These are phyloP conservation scores for Blastobotrys terrestris DNA, from an alignment of 805 yeast species.

Conservation along the genomic window DNA sequence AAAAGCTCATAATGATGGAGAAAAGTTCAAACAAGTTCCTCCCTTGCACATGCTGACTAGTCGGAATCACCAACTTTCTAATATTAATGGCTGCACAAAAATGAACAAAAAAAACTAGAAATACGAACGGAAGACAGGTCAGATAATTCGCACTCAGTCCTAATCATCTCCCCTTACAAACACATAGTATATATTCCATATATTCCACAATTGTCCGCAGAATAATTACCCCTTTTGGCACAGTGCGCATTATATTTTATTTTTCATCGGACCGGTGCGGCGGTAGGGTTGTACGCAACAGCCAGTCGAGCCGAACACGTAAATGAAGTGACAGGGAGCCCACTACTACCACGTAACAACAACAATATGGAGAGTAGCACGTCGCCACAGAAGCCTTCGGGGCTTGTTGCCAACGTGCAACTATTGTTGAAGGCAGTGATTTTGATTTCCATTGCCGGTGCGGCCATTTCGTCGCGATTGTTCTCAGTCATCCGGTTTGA, in stretches of 20 bases:
- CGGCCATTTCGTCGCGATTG: slow-evolving; percentile 85
- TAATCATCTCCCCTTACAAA: too few relatives aligned
- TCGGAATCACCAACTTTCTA: too few relatives aligned
- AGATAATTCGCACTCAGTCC: too few relatives aligned
- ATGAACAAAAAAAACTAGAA: too few relatives aligned
- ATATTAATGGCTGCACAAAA: too few relatives aligned
- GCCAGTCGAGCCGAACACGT: not conserved
- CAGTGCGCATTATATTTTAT: too few relatives aligned
- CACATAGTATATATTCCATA: too few relatives aligned
- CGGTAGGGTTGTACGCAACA: not conserved
- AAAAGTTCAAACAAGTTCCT: too few relatives aligned
- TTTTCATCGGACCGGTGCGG: not conserved
- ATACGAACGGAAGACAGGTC: too few relatives aligned
- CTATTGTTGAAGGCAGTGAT: slow-evolving; percentile 56
- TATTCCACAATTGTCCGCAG: too few relatives aligned
- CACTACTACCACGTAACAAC: not conserved
- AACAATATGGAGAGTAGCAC: not conserved
- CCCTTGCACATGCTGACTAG: too few relatives aligned
- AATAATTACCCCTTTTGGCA: not conserved
- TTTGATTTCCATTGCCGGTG: slow-evolving; percentile 75
- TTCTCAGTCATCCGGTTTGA: slow-evolving; percentile 97
- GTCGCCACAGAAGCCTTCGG: not conserved
- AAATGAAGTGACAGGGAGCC: not conserved
- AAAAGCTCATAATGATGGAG: too few relatives aligned
- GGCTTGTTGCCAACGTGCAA: slow-evolving; percentile 18